Percentiles rank a stretch among this genome's conserved stretches.
phyloP scores from a whole-genome alignment of 2,329 filamentous ascomycete species.

The Blumeria hordei region DNA sequence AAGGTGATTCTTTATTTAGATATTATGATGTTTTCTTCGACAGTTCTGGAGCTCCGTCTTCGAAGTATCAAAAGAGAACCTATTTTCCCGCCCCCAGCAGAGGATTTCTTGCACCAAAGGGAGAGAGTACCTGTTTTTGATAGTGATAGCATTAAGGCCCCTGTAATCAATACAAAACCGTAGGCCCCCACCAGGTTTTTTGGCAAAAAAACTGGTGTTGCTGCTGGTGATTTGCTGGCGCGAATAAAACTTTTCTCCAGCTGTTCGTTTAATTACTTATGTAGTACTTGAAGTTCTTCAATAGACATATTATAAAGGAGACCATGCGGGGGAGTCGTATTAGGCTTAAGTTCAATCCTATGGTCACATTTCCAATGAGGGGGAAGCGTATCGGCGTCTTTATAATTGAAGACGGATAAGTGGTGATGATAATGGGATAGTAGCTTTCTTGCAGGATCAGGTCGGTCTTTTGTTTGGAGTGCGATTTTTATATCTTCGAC shows the following conservation, averaged over 20 bases:
- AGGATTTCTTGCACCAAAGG: not conserved
- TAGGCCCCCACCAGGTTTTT: not conserved
- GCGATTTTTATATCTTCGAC: not conserved
- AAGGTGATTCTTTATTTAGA: too few relatives aligned
- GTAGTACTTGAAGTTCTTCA: not conserved
- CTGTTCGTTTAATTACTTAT: not conserved
- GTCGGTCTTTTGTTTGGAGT: not conserved
- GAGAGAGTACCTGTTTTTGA: conserved; percentile 1
- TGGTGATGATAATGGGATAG: not conserved
- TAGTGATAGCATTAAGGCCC: not conserved
- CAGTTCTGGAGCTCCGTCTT: too few relatives aligned
- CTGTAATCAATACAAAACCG: not conserved
- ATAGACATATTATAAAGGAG: not conserved
- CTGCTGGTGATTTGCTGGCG: not conserved
- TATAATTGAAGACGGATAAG: not conserved
- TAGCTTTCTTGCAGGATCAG: not conserved
- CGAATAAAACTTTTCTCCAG: not conserved
- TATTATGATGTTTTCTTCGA: too few relatives aligned
- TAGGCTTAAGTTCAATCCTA: not conserved
- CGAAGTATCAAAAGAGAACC: too few relatives aligned
- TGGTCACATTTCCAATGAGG: not conserved
- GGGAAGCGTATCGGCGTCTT: not conserved
- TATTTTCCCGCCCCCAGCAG: too few relatives aligned
- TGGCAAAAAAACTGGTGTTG: not conserved
- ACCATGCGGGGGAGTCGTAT: not conserved